Base-by-base conservation (phyloP, 129 eudicot genomes). In the Logfia minima region DNA sequence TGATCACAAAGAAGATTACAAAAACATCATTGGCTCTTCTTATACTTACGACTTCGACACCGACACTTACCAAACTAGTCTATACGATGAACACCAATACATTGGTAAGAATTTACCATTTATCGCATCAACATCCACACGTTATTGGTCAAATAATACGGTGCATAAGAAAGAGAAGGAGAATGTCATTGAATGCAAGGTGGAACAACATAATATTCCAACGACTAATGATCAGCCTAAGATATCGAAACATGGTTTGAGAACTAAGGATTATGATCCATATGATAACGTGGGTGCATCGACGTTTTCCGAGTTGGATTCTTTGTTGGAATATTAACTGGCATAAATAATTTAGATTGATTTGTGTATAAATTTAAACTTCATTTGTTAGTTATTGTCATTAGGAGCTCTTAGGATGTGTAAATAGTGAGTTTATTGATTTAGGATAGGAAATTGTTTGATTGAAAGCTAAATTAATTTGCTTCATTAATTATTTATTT, bases 251-350 rank as follows among this genome's bases (percentile, higher is more conserved):
- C 60, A 63, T 31, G 64, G n/a, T 64, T 1, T 74, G 64, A 32
- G 70, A 56, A 18, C 59, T 17, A 53, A 64, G 76, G 13, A 68
- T 52, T 37, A 60, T 28, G 60, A 37, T 17, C 72, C 4, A 1
- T 48, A 59, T 53, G 51, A 43, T 35, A 18, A 70, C 39, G 78
- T 67, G 21, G 78, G 71, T 4, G 67, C 22, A 59, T 77, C 77
- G 35, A 10, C 77, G 1, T 71, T 90, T 34, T 78, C 88, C 8
- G 92, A 85, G 29, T 74, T 90, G 70, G 92, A 90, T 75, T 64
- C 83, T 3, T 83, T 90, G 70, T 85, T 88, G 96, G 82, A 81
- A 7, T 85, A 69, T 76, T 85, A 62, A 79, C 3, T 35, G 7
- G 41, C 41, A 32, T 35, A 5, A 8, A n/a, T 8, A 5, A 18